These are phyloP conservation scores for Alternaria incomplexa DNA, from an alignment of 2,329 filamentous ascomycete species.

Conservation along the genomic window DNA sequence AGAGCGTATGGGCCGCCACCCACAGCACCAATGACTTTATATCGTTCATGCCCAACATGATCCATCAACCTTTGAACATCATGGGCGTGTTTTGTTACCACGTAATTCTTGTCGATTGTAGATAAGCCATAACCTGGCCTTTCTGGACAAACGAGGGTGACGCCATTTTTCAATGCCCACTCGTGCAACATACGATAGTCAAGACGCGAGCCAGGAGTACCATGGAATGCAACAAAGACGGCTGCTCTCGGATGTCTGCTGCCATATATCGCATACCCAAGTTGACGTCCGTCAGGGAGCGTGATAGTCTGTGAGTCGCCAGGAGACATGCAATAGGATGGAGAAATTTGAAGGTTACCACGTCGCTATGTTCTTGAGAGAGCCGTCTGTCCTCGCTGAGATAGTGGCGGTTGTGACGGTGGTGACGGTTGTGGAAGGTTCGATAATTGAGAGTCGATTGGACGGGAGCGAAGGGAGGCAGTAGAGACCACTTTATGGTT, in stretches of 20 bases:
- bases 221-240: neutral
- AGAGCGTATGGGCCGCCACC: neutral
- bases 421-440: neutral
- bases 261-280: neutral
- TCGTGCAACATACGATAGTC: neutral
- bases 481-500: neutral
- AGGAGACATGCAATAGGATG: neutral
- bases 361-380: neutral
- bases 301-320: neutral
- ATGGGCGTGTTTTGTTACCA: neutral
- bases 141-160: neutral
- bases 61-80: neutral
- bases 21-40: neutral
- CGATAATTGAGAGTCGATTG: neutral
- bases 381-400: neutral
- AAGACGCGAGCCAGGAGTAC: neutral
- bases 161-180: neutral
- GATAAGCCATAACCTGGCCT: neutral
- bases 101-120: neutral
- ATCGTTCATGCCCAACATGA: neutral
- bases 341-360: neutral
- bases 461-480: neutral
- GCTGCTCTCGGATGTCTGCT: neutral
- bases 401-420: neutral
- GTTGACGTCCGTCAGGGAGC: neutral